Conservation (phyloP, 2,329 filamentous ascomycete species). For the Aspergillus ustus region DNA sequence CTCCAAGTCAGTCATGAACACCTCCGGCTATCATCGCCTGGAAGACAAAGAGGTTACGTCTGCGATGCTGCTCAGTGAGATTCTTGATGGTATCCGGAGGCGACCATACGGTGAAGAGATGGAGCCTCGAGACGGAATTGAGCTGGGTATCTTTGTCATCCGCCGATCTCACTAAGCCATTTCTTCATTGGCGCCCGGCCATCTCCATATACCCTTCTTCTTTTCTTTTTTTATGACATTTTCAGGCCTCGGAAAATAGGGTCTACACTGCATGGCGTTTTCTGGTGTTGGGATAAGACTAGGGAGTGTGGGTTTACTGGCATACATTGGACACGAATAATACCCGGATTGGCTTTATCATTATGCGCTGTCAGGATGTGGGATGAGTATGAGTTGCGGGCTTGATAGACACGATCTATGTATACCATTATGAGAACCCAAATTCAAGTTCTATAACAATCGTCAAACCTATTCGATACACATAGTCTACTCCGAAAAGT, state of each 20-base stretch:
- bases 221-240: background rate
- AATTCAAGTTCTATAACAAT: background rate
- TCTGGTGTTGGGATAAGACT: conserved; percentile 14
- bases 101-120: conserved; percentile 52
- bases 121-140: conserved; percentile 50
- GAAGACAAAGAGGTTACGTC: conserved; percentile 54
- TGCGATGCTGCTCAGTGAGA: conserved; percentile 61
- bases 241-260: conserved; percentile 3
- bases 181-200: background rate
- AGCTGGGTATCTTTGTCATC: conserved; percentile 56
- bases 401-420: conserved; percentile 13
- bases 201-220: background rate
- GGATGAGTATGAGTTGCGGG: conserved; percentile 8
- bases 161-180: conserved; percentile 43
- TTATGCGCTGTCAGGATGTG: background rate
- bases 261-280: conserved; percentile 17
- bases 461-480: background rate
- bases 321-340: conserved; percentile 23
- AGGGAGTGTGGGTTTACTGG: conserved; percentile 12
- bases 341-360: conserved; percentile 19
- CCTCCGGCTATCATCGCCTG: conserved; percentile 34
- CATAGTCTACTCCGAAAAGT: background rate
- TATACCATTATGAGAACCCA: conserved; percentile 6
- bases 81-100: conserved; percentile 62
- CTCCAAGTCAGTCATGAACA: conserved; percentile 31